A percentile compares a stretch with the other conserved stretches of the same genome.
These are phyloP conservation scores for Trametes cinnabarina DNA, from an alignment of 768 basidiomycete genomes.

Conservation along the genomic window DNA sequence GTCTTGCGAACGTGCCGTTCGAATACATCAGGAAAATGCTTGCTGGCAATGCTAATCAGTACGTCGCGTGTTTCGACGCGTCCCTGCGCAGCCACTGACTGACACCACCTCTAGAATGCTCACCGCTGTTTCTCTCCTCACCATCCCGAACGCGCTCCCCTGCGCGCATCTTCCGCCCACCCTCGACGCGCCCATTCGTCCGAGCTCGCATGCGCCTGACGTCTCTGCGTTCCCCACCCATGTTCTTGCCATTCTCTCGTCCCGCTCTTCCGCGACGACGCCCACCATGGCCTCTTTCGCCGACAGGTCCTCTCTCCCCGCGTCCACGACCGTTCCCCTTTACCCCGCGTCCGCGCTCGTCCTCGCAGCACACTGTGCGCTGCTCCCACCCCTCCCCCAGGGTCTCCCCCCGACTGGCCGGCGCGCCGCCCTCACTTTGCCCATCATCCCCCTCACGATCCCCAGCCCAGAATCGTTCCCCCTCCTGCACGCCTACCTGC, in stretches of 20 bases:
- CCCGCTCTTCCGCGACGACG: constrained; percentile 27
- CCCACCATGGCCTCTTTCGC: constrained; percentile 29
- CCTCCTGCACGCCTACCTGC: constrained; percentile 60
- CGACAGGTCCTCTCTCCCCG: constrained; percentile 19
- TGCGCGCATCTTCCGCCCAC: constrained; percentile 27
- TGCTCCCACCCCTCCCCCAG: constrained; percentile 54
- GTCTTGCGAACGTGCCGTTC: constrained; percentile 52
- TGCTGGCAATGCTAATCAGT: constrained; percentile 28
- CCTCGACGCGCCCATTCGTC: constrained; percentile 28
- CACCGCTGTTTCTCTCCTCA: constrained; percentile 25
- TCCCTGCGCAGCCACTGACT: not conserved
- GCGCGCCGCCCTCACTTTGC: constrained; percentile 40
- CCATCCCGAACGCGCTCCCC: constrained; percentile 27
- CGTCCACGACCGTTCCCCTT: constrained; percentile 39
- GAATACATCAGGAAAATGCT: constrained; percentile 57
- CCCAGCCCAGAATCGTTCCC: constrained; percentile 64
- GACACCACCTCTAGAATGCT: constrained; percentile 20
- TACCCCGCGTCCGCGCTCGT: constrained; percentile 71
- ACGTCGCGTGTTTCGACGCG: constrained; percentile 5
- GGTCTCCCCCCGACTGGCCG: constrained; percentile 28
- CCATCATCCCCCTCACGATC: constrained; percentile 60
- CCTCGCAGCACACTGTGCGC: constrained; percentile 66
- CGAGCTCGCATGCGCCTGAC: constrained; percentile 21
- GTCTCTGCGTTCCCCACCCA: constrained; percentile 6
- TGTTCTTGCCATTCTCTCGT: constrained; percentile 29